Evolutionary conservation across 192 early-diverging fungal genomes (phyloP).

Genomic region (Podila verticillata): DNA sequence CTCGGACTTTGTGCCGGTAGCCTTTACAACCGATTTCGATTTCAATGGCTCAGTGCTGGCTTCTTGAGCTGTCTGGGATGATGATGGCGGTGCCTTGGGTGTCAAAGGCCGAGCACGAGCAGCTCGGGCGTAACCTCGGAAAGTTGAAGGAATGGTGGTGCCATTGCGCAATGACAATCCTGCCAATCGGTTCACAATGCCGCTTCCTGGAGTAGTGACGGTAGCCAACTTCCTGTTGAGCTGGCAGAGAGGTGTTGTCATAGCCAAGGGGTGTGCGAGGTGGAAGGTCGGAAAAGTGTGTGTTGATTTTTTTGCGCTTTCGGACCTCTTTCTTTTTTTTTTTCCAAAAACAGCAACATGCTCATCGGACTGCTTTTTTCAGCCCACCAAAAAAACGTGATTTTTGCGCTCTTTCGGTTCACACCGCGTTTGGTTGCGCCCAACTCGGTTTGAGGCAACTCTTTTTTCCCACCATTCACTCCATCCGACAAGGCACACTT

Average conservation of each 20-base stretch:
- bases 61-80: not conserved
- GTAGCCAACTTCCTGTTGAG: not conserved
- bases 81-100: conserved; percentile 12
- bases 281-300: not conserved
- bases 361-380: too few species aligned
- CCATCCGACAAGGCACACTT: too few species aligned
- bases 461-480: too few species aligned
- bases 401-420: too few species aligned
- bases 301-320: conserved; percentile 13
- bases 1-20: not conserved
- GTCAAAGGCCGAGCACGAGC: conserved; percentile 22
- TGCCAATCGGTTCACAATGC: conserved; percentile 8
- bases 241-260: not conserved
- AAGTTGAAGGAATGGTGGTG: not conserved
- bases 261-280: not conserved
- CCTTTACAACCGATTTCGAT: not conserved
- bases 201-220: not conserved
- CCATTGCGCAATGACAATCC: not conserved
- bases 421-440: too few species aligned
- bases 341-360: too few species aligned
- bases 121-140: conserved; percentile 35
- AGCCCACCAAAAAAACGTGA: too few species aligned
- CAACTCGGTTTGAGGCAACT: too few species aligned
- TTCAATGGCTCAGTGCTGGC: not conserved
- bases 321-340: not conserved